Percentiles rank a stretch among this genome's conserved stretches.
Evolutionary conservation across 2,329 filamentous ascomycete genomes (phyloP).

Genomic region (Cladosporium phlei): DNA sequence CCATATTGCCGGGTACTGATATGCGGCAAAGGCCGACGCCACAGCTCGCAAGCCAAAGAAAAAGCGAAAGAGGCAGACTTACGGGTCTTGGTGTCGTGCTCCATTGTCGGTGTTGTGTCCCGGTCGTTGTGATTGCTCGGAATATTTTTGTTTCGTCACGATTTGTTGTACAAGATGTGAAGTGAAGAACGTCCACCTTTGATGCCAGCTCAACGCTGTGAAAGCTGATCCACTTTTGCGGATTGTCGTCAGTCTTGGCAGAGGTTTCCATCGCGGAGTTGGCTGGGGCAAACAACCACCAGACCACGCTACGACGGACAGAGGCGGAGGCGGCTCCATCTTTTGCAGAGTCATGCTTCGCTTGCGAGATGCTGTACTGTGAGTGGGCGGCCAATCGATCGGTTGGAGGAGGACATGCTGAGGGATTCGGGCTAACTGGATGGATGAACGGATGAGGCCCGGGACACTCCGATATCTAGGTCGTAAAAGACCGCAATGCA

Average conservation of each 20-base stretch:
- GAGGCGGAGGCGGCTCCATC: background rate
- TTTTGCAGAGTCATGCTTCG: background rate
- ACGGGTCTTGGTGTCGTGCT: slow-evolving; percentile 71
- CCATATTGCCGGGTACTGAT: background rate
- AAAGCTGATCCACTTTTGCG: background rate
- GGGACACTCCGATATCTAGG: no score
- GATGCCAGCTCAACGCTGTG: background rate
- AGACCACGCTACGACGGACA: background rate
- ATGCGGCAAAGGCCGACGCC: background rate
- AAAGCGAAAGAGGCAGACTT: slow-evolving; percentile 32
- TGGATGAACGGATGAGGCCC: no score
- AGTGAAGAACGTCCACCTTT: background rate
- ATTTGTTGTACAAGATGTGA: background rate
- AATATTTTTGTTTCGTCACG: background rate
- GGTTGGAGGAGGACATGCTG: no score
- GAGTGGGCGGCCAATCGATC: no score
- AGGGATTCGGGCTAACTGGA: no score
- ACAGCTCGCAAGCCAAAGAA: background rate
- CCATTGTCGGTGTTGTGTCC: slow-evolving; percentile 47
- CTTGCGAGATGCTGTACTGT: no score
- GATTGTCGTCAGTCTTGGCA: slow-evolving; percentile 1
- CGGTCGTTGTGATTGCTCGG: background rate
- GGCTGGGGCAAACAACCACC: background rate
- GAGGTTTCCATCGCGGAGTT: slow-evolving; percentile 2
- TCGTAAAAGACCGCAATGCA: no score